These are phyloP conservation scores for Podaxis rugospora DNA, from an alignment of 768 basidiomycete species.

Conservation along the genomic window DNA sequence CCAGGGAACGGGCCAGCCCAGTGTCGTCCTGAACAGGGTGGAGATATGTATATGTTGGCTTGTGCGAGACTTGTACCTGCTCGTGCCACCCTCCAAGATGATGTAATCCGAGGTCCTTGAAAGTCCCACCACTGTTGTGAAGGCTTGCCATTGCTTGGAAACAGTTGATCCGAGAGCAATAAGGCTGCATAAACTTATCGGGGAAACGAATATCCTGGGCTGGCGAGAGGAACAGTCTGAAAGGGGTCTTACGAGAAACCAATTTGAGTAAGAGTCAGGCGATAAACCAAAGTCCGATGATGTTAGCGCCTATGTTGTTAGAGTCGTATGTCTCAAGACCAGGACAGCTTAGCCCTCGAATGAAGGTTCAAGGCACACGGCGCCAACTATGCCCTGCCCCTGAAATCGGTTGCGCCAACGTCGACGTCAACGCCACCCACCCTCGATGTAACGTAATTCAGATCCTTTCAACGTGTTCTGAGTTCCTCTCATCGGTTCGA, in stretches of 20 bases:
- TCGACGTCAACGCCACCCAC: constrained; percentile 4
- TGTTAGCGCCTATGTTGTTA: background rate
- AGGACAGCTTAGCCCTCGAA: constrained; percentile 18
- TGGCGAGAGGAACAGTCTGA: constrained; percentile 8
- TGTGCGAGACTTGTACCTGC: too few relatives aligned
- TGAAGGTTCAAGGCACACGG: constrained; percentile 8
- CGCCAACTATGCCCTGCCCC: constrained; percentile 2
- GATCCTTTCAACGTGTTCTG: constrained; percentile 11
- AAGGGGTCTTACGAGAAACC: constrained; percentile 14
- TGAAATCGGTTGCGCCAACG: background rate
- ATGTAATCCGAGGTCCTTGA: too few relatives aligned
- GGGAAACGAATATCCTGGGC: too few relatives aligned
- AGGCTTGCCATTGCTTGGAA: too few relatives aligned
- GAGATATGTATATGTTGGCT: too few relatives aligned
- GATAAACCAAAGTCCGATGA: constrained; percentile 6
- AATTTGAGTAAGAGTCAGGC: constrained; percentile 16
- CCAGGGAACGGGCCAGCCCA: too few relatives aligned
- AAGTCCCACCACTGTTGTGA: too few relatives aligned
- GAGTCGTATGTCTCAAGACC: constrained; percentile 16
- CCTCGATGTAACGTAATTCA: constrained; percentile 61
- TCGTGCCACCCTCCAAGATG: too few relatives aligned
- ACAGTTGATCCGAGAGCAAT: too few relatives aligned
- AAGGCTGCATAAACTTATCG: too few relatives aligned
- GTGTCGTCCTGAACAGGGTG: too few relatives aligned
- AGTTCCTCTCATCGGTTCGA: constrained; percentile 29